Conservation (phyloP, 352 stramenopile species). For the Pythium grandisporangium region DNA sequence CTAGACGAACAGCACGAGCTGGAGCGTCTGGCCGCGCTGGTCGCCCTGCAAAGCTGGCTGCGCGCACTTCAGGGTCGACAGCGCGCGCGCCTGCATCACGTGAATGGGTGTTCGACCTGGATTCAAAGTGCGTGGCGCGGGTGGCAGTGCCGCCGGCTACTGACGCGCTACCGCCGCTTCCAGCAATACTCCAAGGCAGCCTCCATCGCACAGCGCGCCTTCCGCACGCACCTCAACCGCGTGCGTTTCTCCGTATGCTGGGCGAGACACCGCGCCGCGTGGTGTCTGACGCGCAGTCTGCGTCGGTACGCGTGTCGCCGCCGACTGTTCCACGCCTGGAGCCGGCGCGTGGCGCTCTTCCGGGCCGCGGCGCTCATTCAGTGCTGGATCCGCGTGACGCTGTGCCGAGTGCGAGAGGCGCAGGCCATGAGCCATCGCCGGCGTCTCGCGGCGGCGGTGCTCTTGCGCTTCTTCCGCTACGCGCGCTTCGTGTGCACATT, state of each 20-base stretch:
- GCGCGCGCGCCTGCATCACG: slow-evolving; percentile 9
- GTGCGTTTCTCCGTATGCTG: slow-evolving; percentile 18
- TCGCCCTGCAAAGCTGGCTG: slow-evolving; percentile 48
- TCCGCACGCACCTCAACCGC: slow-evolving; percentile 24
- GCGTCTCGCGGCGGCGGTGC: slow-evolving; percentile 8
- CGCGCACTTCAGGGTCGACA: slow-evolving; percentile 19
- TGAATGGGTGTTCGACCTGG: slow-evolving; percentile 16
- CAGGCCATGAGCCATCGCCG: slow-evolving; percentile 6
- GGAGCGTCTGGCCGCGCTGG: slow-evolving; percentile 30
- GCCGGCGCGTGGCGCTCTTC: slow-evolving; percentile 31
- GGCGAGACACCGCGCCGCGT: slow-evolving; percentile 18
- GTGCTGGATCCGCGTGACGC: slow-evolving; percentile 26
- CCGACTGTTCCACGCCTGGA: slow-evolving; percentile 27
- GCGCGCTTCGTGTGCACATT: slow-evolving; percentile 25
- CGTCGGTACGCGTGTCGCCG: slow-evolving; percentile 24
- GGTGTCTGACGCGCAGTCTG: slow-evolving; percentile 26
- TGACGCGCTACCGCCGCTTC: slow-evolving; percentile 23
- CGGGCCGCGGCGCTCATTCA: slow-evolving; percentile 48
- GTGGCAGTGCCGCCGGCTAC: slow-evolving; percentile 34
- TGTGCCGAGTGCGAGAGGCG: slow-evolving; percentile 14
- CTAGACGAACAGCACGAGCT: slow-evolving; percentile 15
- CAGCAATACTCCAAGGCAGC: slow-evolving; percentile 21
- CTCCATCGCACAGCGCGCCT: slow-evolving; percentile 25
- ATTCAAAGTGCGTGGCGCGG: slow-evolving; percentile 44
- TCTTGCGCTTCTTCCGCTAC: slow-evolving; percentile 48